These are phyloP conservation scores for Schoenoplectus tabernaemontani DNA, from an alignment of 202 grass and related monocot genomes.

Conservation along the genomic window DNA sequence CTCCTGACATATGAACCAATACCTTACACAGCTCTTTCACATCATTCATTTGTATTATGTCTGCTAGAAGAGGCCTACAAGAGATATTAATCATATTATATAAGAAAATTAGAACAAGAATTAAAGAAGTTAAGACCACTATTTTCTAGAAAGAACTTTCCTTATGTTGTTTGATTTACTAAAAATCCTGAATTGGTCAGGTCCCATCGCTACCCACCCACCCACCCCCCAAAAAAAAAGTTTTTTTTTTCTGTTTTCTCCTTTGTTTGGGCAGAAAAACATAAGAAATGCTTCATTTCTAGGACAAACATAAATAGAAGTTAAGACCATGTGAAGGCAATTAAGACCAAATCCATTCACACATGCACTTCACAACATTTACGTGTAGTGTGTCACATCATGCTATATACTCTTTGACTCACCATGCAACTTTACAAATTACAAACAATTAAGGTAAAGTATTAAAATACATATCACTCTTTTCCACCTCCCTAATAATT, in stretches of 20 bases:
- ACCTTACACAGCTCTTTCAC: constrained; percentile 80
- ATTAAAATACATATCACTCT: neutral
- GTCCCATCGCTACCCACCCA: neutral
- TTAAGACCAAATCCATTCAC: neutral
- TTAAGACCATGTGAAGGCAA: neutral
- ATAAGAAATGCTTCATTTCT: neutral
- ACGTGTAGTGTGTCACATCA: neutral
- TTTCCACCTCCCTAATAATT: neutral
- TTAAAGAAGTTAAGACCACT: neutral
- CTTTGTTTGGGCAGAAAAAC: neutral
- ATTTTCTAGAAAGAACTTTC: neutral
- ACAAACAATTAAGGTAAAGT: neutral
- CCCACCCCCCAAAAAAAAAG: too few relatives aligned
- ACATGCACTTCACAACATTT: neutral
- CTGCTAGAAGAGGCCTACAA: constrained; percentile 89
- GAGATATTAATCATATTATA: constrained; percentile 21
- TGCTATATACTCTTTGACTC: neutral
- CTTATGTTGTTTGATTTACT: neutral
- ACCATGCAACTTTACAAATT: neutral
- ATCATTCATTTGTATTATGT: constrained; percentile 66
- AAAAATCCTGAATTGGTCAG: neutral
- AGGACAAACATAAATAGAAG: neutral
- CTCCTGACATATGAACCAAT: constrained; percentile 61
- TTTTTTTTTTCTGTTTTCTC: neutral
- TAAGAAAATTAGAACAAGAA: constrained; percentile 31